Conservation (phyloP, 768 basidiomycete genomes). For the Amanita rimosa region DNA sequence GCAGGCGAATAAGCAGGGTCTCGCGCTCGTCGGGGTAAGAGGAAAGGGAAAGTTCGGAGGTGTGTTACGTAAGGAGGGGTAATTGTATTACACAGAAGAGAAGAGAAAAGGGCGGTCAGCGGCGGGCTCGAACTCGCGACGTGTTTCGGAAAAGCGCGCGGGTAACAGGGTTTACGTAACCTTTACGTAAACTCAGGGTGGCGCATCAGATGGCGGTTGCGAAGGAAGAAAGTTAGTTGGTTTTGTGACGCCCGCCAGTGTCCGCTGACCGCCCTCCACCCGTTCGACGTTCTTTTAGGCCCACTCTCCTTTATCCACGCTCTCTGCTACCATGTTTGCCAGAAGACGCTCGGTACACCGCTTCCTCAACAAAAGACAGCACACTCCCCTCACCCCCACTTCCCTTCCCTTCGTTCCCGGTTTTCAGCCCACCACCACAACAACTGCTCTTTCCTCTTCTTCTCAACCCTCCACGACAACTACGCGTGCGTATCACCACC, state of each 20-base stretch:
- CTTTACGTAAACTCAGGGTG: too few relatives aligned
- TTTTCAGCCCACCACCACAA: neutral
- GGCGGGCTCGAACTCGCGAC: constrained; percentile 48
- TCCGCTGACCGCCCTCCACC: too few relatives aligned
- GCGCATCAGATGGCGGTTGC: neutral
- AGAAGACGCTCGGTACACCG: neutral
- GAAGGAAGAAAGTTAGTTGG: neutral
- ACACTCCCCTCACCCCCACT: too few relatives aligned
- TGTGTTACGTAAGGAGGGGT: neutral
- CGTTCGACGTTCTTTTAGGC: neutral
- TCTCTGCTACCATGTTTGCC: neutral
- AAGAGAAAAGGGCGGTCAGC: constrained; percentile 21
- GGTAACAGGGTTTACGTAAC: too few relatives aligned
- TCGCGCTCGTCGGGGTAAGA: too few relatives aligned
- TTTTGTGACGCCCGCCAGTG: too few relatives aligned
- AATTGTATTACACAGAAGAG: too few relatives aligned
- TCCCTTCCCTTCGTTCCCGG: neutral
- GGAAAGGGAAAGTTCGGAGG: neutral
- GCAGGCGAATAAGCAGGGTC: neutral
- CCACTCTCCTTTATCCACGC: neutral
- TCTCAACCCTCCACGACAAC: neutral
- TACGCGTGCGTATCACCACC: neutral
- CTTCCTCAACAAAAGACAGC: neutral
- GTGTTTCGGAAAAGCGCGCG: too few relatives aligned
- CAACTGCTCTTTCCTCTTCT: neutral